Conservation (phyloP, 2,329 filamentous ascomycete genomes). For the Ustulina deusta region DNA sequence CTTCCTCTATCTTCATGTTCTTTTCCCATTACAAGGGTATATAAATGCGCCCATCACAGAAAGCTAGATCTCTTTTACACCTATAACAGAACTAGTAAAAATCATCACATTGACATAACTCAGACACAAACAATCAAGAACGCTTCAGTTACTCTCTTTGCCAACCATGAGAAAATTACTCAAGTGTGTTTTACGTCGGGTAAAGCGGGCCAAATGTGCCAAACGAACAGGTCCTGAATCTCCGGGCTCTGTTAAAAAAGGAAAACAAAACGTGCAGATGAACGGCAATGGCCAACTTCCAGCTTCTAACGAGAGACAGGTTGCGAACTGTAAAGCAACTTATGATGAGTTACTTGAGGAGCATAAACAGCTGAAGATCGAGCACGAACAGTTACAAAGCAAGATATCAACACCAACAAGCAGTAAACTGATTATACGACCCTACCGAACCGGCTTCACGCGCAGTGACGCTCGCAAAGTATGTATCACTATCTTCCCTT, state of each 20-base stretch:
- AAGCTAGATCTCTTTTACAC: too few species aligned
- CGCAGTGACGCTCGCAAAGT: conserved; percentile 54
- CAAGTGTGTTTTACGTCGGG: too few species aligned
- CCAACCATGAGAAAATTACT: too few species aligned
- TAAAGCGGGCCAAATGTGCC: neutral
- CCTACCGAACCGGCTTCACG: conserved; percentile 55
- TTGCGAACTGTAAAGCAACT: neutral
- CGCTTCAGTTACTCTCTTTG: too few species aligned
- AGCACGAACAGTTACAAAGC: conserved; percentile 49
- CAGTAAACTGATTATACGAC: conserved; percentile 58
- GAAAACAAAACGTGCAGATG: neutral
- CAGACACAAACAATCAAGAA: too few species aligned
- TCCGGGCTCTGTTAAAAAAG: neutral
- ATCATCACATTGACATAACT: too few species aligned
- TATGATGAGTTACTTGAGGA: neutral
- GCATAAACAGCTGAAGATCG: neutral
- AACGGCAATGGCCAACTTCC: conserved; percentile 34
- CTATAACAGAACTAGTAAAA: too few species aligned
- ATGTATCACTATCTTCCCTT: conserved; percentile 24
- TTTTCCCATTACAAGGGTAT: neutral
- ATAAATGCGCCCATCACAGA: neutral
- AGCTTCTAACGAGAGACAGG: neutral
- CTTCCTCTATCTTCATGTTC: neutral
- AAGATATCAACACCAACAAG: conserved; percentile 37
- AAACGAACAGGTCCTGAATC: neutral